Percentiles rank a stretch among this genome's conserved stretches.
These are phyloP conservation scores for Ailanthus altissimus DNA, from an alignment of 345 rosid genomes.

Conservation along the genomic window DNA sequence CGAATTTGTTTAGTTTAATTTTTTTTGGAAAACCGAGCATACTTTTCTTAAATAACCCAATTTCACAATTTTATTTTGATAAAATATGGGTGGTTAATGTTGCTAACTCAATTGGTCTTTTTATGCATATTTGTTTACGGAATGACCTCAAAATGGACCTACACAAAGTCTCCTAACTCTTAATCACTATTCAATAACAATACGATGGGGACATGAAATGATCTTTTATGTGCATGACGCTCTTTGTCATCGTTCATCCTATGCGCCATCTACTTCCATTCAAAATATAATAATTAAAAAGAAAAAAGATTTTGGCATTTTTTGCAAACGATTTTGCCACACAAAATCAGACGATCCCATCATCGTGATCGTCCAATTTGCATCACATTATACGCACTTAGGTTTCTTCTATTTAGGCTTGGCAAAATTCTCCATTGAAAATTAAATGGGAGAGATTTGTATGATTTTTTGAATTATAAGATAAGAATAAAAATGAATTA, in stretches of 20 bases:
- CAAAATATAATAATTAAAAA: too few species aligned
- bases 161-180: neutral
- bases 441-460: too few species aligned
- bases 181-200: slow-evolving; percentile 20
- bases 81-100: neutral
- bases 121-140: neutral
- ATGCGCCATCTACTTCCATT: neutral
- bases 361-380: slow-evolving; percentile 14
- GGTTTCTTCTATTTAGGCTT: too few species aligned
- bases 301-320: neutral
- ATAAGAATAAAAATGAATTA: too few species aligned
- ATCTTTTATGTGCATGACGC: slow-evolving; percentile 19
- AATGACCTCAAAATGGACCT: slow-evolving; percentile 23
- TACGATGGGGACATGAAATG: slow-evolving; percentile 8
- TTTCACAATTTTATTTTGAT: neutral
- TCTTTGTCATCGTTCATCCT: neutral
- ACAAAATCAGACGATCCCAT: slow-evolving; percentile 12
- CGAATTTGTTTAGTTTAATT: neutral
- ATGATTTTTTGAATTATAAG: too few species aligned
- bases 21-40: neutral
- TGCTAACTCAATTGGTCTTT: neutral
- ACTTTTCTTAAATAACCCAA: neutral
- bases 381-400: neutral
- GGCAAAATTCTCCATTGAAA: too few species aligned
- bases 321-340: slow-evolving; percentile 2